Percentiles rank a stretch among this genome's conserved stretches.
phyloP scores from a whole-genome alignment of 2,329 filamentous ascomycete genomes.

The Chaetomium globosum region DNA sequence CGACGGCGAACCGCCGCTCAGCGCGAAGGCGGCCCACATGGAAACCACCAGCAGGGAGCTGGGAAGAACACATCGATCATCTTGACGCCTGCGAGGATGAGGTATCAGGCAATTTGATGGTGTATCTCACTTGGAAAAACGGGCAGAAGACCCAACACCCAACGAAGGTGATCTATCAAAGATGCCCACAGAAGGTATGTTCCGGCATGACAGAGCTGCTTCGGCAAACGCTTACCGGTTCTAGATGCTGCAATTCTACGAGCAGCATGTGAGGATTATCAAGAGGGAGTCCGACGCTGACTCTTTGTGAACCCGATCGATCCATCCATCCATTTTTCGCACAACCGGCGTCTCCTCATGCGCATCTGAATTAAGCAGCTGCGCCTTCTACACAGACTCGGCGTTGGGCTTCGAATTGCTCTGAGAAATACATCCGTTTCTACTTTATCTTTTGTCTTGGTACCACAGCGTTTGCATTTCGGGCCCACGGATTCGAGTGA shows the following conservation, averaged over 20 bases:
- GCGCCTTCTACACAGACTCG: neutral
- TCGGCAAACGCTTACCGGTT: conserved; percentile 23
- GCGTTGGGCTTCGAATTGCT: neutral
- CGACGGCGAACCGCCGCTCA: conserved; percentile 53
- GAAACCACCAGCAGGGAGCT: conserved; percentile 71
- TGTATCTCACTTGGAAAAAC: conserved; percentile 74
- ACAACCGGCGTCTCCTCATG: neutral
- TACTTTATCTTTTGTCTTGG: neutral
- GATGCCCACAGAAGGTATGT: conserved; percentile 75
- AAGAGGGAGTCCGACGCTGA: conserved; percentile 39
- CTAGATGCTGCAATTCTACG: conserved; percentile 64
- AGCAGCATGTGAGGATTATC: conserved; percentile 59
- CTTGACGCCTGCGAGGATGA: conserved; percentile 75
- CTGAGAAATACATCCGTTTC: neutral
- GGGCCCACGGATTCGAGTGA: neutral
- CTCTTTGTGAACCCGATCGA: conserved; percentile 3
- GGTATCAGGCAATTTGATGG: conserved; percentile 60
- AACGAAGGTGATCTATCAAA: conserved; percentile 68
- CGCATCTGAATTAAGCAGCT: neutral
- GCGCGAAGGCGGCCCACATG: conserved; percentile 52
- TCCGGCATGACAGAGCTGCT: neutral
- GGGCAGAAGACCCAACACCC: conserved; percentile 74
- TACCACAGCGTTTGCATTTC: conserved; percentile 1
- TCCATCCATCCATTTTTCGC: neutral
- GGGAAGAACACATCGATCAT: conserved; percentile 72